Conservation (phyloP, 2,329 filamentous ascomycete genomes). For the Diplodia scrobiculata region DNA sequence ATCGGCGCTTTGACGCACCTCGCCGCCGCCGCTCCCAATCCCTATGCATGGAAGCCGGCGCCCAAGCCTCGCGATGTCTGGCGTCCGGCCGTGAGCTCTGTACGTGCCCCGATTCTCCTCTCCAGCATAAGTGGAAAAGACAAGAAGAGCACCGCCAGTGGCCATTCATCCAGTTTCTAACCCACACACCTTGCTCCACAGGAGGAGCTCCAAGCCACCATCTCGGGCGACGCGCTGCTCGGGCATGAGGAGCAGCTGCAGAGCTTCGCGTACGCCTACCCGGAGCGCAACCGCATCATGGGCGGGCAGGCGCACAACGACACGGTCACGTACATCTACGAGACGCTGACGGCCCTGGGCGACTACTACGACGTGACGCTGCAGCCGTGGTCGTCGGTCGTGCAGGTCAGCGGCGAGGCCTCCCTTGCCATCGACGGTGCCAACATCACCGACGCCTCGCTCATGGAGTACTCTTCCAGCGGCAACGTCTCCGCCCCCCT, state of each 20-base stretch:
- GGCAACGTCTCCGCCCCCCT: constrained; percentile 37
- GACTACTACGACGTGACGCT: constrained; percentile 46
- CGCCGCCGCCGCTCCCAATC: constrained; percentile 5
- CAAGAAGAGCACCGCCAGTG: not conserved
- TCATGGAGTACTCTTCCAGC: constrained; percentile 35
- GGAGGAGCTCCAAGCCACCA: constrained; percentile 41
- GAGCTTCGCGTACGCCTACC: constrained; percentile 44
- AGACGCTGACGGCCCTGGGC: constrained; percentile 37
- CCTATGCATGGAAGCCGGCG: constrained; percentile 17
- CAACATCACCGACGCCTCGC: constrained; percentile 32
- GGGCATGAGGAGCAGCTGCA: constrained; percentile 41
- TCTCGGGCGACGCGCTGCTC: constrained; percentile 38
- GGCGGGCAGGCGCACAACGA: constrained; percentile 45
- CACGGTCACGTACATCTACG: constrained; percentile 45
- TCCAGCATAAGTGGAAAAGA: not conserved
- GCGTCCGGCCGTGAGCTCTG: constrained; percentile 14
- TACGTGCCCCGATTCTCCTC: not conserved
- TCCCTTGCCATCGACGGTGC: constrained; percentile 34
- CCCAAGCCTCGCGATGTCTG: constrained; percentile 12
- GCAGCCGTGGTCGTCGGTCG: constrained; percentile 37
- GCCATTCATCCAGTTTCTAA: not conserved
- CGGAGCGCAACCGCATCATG: constrained; percentile 44
- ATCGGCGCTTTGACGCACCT: not conserved
- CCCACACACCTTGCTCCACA: constrained; percentile 23
- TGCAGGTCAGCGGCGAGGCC: constrained; percentile 35